phyloP scores from a whole-genome alignment of 1,139 yeast species.

The Debaryomyces singareniensis region DNA sequence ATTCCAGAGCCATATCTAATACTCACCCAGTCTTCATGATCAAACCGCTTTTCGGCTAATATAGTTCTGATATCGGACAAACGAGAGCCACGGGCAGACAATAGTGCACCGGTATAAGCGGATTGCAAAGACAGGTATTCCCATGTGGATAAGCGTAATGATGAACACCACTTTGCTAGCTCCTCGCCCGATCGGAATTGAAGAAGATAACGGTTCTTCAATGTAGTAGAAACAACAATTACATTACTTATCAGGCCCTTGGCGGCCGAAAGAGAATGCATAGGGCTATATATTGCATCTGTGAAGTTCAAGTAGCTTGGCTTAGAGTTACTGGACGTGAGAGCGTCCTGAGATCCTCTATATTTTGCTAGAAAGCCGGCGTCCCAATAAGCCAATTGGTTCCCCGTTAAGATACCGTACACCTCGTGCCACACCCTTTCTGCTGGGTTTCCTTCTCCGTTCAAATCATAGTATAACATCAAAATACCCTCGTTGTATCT shows the following conservation, averaged over 20 bases:
- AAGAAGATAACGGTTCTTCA: constrained; percentile 77
- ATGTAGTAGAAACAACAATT: constrained; percentile 81
- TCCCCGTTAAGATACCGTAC: constrained; percentile 85
- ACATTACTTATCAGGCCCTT: constrained; percentile 67
- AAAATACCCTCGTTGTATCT: constrained; percentile 71
- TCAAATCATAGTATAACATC: constrained; percentile 65
- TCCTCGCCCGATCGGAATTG: constrained; percentile 63
- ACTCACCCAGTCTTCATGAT: constrained; percentile 91
- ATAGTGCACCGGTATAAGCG: constrained; percentile 90
- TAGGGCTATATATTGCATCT: constrained; percentile 81
- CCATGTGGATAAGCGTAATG: constrained; percentile 70
- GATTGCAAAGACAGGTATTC: constrained; percentile 83
- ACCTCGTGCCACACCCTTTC: constrained; percentile 89
- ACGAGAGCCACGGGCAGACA: constrained; percentile 81
- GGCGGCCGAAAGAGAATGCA: constrained; percentile 54
- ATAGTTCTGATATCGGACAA: constrained; percentile 82
- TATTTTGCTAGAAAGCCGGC: constrained; percentile 65
- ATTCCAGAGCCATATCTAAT: constrained; percentile 94
- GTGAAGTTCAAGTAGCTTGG: constrained; percentile 91
- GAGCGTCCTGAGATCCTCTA: constrained; percentile 41
- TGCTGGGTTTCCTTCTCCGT: constrained; percentile 79
- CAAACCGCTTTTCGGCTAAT: constrained; percentile 76
- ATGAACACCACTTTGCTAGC: constrained; percentile 66
- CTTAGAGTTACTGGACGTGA: constrained; percentile 52
- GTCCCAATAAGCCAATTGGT: constrained; percentile 90